Evolutionary conservation across 768 basidiomycete species (phyloP), one percentile per base, ranked within the genome.

Genomic region (Ephemerocybe angulata): DNA sequence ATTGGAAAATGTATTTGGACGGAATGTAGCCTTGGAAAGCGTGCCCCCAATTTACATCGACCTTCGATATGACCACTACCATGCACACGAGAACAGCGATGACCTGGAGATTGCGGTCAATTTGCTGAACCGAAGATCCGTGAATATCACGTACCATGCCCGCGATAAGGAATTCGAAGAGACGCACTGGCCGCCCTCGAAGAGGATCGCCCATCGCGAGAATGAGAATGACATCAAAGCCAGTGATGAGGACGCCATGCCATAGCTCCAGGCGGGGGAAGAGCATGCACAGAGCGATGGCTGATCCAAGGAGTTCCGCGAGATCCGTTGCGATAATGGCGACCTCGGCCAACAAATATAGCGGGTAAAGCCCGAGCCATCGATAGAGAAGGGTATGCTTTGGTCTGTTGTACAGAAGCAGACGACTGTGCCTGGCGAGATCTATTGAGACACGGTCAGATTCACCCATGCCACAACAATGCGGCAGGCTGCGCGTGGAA

Each of bases 11-110:
- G 19, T 75, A 73, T 50, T 83, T 83, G 4, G 88, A 88, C 3
- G 91, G 92, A 28, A 93, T 62, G 62, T 80, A 92, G 10, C 92
- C 93, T 15, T 76, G 63, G 68, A 96, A 93, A 3, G 86, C 86
- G 40, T 80, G 65, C 11, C 70, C 77, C 92, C 92, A 94, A 44
- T 85, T 63, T 2, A 93, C 82, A 35, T 81, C 58, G 13, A 92
- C 78, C 64, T 79, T 85, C 27, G 87, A 75, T 43, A 94, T 83
- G 60, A 97, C 81, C 33, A 93, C 72, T 31, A 79, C 72, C 78
- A 95, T 90, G 70, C 86, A 90, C 22, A 88, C 74, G 29, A 97
- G 76, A 0, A 95, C 89, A 1, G 81, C 78, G 1, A 92, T 50
- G 15, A 85, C 84, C 87, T 83, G 60, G 50, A 58, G 17, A 30